Evolutionary conservation across 768 basidiomycete species (phyloP).

Genomic region (Pisolithus marmoratus): DNA sequence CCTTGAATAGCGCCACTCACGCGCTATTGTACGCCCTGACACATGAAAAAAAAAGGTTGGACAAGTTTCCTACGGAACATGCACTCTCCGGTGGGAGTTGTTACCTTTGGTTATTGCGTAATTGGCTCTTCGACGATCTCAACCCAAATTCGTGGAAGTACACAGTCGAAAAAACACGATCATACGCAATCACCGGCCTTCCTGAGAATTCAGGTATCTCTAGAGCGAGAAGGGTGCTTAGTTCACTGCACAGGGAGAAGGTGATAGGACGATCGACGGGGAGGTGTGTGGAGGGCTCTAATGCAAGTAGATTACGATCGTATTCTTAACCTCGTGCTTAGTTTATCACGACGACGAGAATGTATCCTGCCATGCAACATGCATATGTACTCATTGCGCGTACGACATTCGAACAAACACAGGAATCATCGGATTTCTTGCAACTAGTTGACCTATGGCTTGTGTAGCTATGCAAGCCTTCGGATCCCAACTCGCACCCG

Average conservation of each 20-base stretch:
- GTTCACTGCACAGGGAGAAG: constrained; percentile 90
- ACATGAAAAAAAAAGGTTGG: constrained; percentile 90
- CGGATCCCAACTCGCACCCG: constrained; percentile 77
- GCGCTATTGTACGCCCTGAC: constrained; percentile 94
- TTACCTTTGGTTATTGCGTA: constrained; percentile 83
- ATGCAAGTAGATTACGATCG: constrained; percentile 49
- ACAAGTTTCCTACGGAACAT: constrained; percentile 92
- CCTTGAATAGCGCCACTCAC: constrained; percentile 81
- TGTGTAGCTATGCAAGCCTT: constrained; percentile 68
- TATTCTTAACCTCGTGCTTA: constrained; percentile 24
- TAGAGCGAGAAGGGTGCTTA: constrained; percentile 65
- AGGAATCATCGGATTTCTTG: constrained; percentile 34
- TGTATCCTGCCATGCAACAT: constrained; percentile 84
- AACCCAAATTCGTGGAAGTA: constrained; percentile 88
- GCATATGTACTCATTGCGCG: constrained; percentile 92
- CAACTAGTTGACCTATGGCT: not conserved
- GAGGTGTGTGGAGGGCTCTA: constrained; percentile 94
- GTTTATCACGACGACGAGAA: constrained; percentile 92
- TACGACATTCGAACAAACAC: constrained; percentile 83
- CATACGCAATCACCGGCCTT: constrained; percentile 65
- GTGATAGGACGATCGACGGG: constrained; percentile 79
- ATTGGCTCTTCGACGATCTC: constrained; percentile 95
- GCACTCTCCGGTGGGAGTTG: constrained; percentile 92
- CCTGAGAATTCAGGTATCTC: constrained; percentile 53
- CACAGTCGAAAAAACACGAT: constrained; percentile 80